Base-by-base conservation (phyloP, 2,329 filamentous ascomycete genomes). In the Dothistroma pini region DNA sequence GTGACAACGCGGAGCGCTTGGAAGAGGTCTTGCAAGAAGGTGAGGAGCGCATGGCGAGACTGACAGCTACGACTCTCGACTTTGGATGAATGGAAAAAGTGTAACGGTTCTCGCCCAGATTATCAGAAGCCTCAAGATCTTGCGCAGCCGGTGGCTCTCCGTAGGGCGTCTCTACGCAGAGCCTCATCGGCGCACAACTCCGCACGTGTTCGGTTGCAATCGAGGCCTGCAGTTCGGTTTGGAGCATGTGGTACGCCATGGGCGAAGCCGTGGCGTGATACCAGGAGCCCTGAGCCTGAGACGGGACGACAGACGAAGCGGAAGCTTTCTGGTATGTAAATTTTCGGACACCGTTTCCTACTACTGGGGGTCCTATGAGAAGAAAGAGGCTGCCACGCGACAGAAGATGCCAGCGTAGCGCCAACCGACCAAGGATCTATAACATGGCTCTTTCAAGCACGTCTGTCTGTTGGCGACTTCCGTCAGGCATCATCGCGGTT, bases 351-450 rank as follows among this genome's bases (percentile, higher is more conserved):
- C 16, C 32, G 38, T 44, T 11, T n/a, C 32, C 54, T 47, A 25
- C 44, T 35, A 16, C n/a, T n/a, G n/a, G n/a, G n/a, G 9, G 53
- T 35, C 25, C 19, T 29, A 19, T 34, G 32, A 19, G 54, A 34
- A 48, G 35, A 54, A 49, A 54, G 57, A 54, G 57, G 57, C 57
- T 59, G 47, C 57, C 57, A 59, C 57, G 57, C 57, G 57, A 54
- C 38, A 59, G 50, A 25, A 25, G 49, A 29, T 52, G n/a, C 57
- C 54, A 59, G 57, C 50, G 57, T 38, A 53, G 29, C 38, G 57
- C 51, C 57, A 59, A 49, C 48, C 57, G 50, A 34, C 12, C 31
- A 41, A 32, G 22, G 25, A 21, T n/a, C 34, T 34, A 41, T 11
- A 9, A 38, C 5, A 14, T 12, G 16, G 11, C 8, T 38, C 11